Percentiles rank a stretch among this genome's conserved stretches.
Evolutionary conservation across 345 rosid species (phyloP).

Genomic region (Gynandropsis gynandra): DNA sequence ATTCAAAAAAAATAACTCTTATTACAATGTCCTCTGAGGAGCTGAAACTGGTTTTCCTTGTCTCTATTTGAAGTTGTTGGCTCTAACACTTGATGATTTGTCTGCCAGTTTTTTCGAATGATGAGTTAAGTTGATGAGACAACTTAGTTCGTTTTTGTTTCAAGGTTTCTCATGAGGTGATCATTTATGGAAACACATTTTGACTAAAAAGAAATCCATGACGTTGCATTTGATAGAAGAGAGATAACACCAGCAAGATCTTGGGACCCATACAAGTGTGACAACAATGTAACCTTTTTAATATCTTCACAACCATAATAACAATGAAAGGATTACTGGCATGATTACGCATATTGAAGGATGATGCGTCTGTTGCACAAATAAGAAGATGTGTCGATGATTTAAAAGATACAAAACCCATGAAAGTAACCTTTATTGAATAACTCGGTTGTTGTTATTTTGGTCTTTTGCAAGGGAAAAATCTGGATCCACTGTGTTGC

Average conservation of each 20-base stretch:
- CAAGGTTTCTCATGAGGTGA: conserved; percentile 29
- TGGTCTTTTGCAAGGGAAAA: conserved; percentile 24
- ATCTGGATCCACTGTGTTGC: conserved; percentile 34
- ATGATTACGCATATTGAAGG: neutral
- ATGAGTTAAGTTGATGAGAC: conserved; percentile 25
- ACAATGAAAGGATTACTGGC: neutral
- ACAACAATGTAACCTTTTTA: conserved; percentile 47
- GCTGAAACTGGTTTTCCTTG: conserved; percentile 38
- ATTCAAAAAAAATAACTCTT: conserved; percentile 36
- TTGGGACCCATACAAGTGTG: conserved; percentile 46
- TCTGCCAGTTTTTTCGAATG: conserved; percentile 40
- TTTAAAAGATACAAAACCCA: neutral
- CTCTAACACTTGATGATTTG: conserved; percentile 28
- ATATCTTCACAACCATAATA: conserved; percentile 25
- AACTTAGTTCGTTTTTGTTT: conserved; percentile 26
- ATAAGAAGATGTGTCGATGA: neutral
- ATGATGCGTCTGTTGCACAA: neutral
- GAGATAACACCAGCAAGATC: conserved; percentile 96
- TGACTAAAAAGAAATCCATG: conserved; percentile 47
- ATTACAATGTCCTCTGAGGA: conserved; percentile 28
- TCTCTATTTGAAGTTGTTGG: conserved; percentile 23
- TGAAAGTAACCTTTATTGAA: conserved; percentile 37
- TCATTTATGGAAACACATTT: conserved; percentile 36
- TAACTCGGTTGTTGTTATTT: conserved; percentile 17
- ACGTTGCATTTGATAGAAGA: conserved; percentile 88